phyloP scores from a whole-genome alignment of 768 basidiomycete genomes.

The Tubosaeta sp. region DNA sequence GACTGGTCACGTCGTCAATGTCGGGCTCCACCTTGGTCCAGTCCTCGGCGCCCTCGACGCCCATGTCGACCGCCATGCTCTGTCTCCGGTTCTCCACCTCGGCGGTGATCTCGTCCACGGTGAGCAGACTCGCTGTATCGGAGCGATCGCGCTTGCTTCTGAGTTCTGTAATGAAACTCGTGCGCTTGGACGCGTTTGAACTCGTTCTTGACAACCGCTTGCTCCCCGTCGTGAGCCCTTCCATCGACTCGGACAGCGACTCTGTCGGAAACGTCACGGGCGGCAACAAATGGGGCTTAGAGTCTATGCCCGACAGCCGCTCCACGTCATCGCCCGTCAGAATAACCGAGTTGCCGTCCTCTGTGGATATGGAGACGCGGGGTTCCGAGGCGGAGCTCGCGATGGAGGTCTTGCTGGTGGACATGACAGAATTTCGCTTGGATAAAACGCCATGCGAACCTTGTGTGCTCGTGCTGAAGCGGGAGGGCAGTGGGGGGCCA shows the following conservation, averaged over 20 bases:
- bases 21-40: conserved; percentile 68
- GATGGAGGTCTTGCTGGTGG: conserved; percentile 32
- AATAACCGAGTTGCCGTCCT: conserved; percentile 64
- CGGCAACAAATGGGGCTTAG: conserved; percentile 61
- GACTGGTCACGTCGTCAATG: conserved; percentile 45
- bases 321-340: conserved; percentile 49
- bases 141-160: conserved; percentile 79
- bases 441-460: conserved; percentile 42
- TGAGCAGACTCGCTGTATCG: conserved; percentile 88
- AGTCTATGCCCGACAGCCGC: conserved; percentile 21
- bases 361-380: conserved; percentile 69
- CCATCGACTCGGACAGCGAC: conserved; percentile 76
- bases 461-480: conserved; percentile 34
- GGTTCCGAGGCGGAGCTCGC: conserved; percentile 49
- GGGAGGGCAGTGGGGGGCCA: conserved; percentile 40
- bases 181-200: conserved; percentile 53
- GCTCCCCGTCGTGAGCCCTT: conserved; percentile 40
- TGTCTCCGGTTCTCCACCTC: conserved; percentile 73
- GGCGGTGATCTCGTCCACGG: conserved; percentile 97
- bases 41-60: conserved; percentile 54
- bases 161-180: conserved; percentile 79
- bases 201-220: conserved; percentile 39
- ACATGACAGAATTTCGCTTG: conserved; percentile 39
- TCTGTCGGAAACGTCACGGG: conserved; percentile 77
- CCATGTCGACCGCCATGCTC: conserved; percentile 43